Evolutionary conservation across 2,329 filamentous ascomycete genomes (phyloP), one percentile per base, ranked within the genome.

Genomic region (Macrophomina phaseolina): DNA sequence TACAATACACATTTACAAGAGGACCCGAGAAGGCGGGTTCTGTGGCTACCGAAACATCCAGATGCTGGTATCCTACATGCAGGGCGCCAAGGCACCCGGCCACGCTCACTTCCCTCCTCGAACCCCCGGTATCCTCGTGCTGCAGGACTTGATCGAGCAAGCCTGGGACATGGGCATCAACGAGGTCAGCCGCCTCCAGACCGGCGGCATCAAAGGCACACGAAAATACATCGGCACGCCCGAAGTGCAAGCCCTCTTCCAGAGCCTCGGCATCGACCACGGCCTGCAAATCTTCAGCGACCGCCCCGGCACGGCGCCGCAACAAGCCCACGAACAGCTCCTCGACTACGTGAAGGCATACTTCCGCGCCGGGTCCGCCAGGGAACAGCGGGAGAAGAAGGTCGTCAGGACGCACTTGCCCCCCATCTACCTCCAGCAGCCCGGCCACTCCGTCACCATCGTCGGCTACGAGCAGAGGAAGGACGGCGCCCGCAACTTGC

Each of bases 41-140:
- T 98, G 94, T 75, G 94, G 94, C 3, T 98, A 97, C 76, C 87
- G 94, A 48, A 98, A 97, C 74, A 96, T 97, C 38, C 95, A 98
- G 76, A 96, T 96, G 89, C 79, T 97, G 71, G 82, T 90, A 14
- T 94, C 93, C 0, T 94, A 92, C 75, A 87, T 97, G 23, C 86
- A 89, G 67, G 86, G 85, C 8, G 80, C 86, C 1, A 77, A 81
- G 46, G 82, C 82, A 12, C 78, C 82, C 12, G 91, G 91, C 0
- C 78, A 85, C 68, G 82, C 89, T 48, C 79, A 82, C 56, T 91
- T 97, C 67, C 77, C 82, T 1, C 81, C 82, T 4, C 82, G 74
- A 3, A 81, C 94, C 5, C 94, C 95, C 0, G 89, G 88, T 2
- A 91, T 98, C 34, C 87, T 97, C 64, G 83, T 90, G 60, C 87